Percentiles rank a stretch among this genome's conserved stretches.
phyloP scores from a whole-genome alignment of 768 basidiomycete genomes.

The Phaffia tasmanica region DNA sequence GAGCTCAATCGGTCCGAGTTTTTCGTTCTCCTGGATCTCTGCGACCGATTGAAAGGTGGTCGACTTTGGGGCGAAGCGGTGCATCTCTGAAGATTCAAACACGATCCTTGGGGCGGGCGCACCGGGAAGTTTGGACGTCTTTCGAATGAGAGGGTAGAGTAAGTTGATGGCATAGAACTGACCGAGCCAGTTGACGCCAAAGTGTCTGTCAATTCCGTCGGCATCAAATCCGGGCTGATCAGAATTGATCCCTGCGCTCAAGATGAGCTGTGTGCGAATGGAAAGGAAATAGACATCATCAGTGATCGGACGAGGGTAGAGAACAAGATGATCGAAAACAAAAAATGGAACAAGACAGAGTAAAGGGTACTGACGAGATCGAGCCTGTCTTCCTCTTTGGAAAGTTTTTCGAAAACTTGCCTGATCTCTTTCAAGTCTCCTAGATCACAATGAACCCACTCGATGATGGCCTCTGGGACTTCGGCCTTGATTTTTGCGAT shows the following conservation, averaged over 20 bases:
- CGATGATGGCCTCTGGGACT: constrained; percentile 27
- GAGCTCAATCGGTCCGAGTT: constrained; percentile 34
- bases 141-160: constrained; percentile 40
- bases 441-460: constrained; percentile 33
- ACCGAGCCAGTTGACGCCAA: constrained; percentile 38
- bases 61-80: constrained; percentile 38
- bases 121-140: constrained; percentile 35
- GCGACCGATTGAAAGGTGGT: constrained; percentile 38
- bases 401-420: constrained; percentile 32
- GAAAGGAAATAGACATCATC: not conserved
- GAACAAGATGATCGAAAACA: not conserved
- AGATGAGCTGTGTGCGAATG: constrained; percentile 28
- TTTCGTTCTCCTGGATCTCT: constrained; percentile 38
- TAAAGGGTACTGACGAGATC: constrained; percentile 30
- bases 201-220: constrained; percentile 33
- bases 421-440: constrained; percentile 32
- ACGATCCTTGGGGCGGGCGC: constrained; percentile 40
- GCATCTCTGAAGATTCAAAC: constrained; percentile 41
- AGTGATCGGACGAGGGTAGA: no score
- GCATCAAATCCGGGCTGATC: constrained; percentile 31
- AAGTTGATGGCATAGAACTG: constrained; percentile 42
- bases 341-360: not conserved
- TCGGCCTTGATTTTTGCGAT: constrained; percentile 31
- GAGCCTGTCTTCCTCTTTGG: constrained; percentile 29
- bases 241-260: constrained; percentile 32